Evolutionary conservation across 805 yeast genomes (phyloP).

Genomic region (Wickerhamiella allomyrinae): DNA sequence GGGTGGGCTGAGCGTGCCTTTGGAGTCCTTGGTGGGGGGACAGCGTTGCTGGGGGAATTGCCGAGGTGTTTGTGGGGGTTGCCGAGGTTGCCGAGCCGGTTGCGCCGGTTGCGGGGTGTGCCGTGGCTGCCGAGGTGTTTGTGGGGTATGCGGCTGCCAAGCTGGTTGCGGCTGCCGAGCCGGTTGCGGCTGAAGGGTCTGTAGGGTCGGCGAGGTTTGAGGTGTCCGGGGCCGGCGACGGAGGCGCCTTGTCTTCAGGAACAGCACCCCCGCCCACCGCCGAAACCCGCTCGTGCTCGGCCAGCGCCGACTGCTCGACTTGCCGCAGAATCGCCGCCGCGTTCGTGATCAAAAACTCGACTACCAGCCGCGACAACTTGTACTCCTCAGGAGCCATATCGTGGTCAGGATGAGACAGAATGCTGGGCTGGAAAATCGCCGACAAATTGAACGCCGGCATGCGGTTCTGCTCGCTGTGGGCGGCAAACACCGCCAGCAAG

Average conservation of each 20-base stretch:
- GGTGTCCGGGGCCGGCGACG: not conserved
- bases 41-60: not conserved
- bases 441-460: constrained; percentile 92
- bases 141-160: too few relatives aligned
- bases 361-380: constrained; percentile 69
- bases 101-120: not conserved
- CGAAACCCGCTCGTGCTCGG: constrained; percentile 17
- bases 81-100: not conserved
- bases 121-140: too few relatives aligned
- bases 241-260: not conserved
- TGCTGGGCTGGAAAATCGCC: constrained; percentile 94
- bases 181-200: not conserved
- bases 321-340: constrained; percentile 60
- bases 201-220: not conserved
- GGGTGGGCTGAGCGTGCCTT: not conserved
- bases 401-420: constrained; percentile 81
- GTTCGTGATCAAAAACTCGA: constrained; percentile 79
- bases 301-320: constrained; percentile 23
- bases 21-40: too few relatives aligned
- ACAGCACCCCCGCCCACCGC: not conserved
- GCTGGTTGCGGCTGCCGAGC: too few relatives aligned
- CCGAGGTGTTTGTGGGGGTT: not conserved
- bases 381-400: constrained; percentile 89
- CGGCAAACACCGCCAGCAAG: constrained; percentile 69
- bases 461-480: constrained; percentile 58